These are phyloP conservation scores for Lodderomyces pseudojiufengensis DNA, from an alignment of 1,139 yeast genomes.

Conservation along the genomic window DNA sequence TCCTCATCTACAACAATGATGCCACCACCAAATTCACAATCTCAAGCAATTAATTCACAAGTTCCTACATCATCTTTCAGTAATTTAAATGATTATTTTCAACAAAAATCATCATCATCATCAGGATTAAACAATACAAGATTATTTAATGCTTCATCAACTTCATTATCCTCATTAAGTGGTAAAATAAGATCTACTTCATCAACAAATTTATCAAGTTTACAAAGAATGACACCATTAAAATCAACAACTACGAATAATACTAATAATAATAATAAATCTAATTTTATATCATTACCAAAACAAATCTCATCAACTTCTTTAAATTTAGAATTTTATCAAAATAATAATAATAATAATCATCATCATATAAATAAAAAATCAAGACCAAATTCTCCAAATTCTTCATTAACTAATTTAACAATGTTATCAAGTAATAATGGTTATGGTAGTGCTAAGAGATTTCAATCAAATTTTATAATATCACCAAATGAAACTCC, in stretches of 20 bases:
- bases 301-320: constrained; percentile 19
- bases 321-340: constrained; percentile 29
- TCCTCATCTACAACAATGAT: constrained; percentile 1
- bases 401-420: constrained; percentile 7
- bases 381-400: constrained; percentile 43
- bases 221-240: constrained; percentile 41
- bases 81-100: constrained; percentile 33
- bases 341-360: constrained; percentile 1
- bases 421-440: too few species aligned
- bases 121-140: constrained; percentile 12
- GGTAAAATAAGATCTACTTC: constrained; percentile 19
- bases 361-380: constrained; percentile 23
- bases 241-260: constrained; percentile 18
- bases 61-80: constrained; percentile 20
- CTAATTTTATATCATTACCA: constrained; percentile 6
- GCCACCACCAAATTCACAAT: constrained; percentile 8
- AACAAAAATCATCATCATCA: constrained; percentile 18
- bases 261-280: not conserved
- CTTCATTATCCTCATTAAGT: constrained; percentile 25
- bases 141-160: constrained; percentile 23
- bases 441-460: constrained; percentile 7
- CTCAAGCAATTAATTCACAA: not conserved
- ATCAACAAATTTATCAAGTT: constrained; percentile 20
- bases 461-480: constrained; percentile 10
- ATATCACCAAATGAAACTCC: constrained; percentile 19